These are phyloP conservation scores for Didymella pinodella DNA, from an alignment of 2,329 filamentous ascomycete species.

Conservation along the genomic window DNA sequence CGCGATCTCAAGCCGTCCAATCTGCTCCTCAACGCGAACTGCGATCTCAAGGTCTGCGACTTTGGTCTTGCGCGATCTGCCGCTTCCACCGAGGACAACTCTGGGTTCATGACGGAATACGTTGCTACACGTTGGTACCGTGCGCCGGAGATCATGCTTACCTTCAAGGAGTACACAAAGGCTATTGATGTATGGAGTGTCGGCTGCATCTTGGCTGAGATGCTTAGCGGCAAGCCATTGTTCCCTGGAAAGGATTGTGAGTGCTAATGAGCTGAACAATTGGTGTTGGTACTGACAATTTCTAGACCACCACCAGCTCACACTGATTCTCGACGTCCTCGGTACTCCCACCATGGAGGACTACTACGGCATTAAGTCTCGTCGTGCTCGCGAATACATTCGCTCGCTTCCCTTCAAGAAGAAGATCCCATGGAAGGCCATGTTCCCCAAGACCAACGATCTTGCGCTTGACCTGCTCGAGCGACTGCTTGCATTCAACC, in stretches of 20 bases:
- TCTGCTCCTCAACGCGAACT: conserved; percentile 95
- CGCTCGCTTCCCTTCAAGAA: conserved; percentile 98
- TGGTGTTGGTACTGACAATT: neutral
- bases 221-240: conserved; percentile 96
- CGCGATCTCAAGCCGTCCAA: conserved; percentile 98
- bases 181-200: conserved; percentile 99
- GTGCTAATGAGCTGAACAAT: conserved; percentile 42
- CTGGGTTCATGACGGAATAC: conserved; percentile 99
- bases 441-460: conserved; percentile 99
- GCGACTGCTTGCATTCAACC: conserved; percentile 96
- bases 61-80: conserved; percentile 96
- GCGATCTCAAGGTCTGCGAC: conserved; percentile 98
- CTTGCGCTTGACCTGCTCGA: conserved; percentile 91
- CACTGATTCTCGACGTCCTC: conserved; percentile 94
- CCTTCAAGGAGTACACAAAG: conserved; percentile 99
- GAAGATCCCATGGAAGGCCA: conserved; percentile 96
- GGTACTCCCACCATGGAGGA: conserved; percentile 99
- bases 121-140: conserved; percentile 99
- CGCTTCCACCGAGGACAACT: conserved; percentile 97
- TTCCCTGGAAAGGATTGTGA: conserved; percentile 98
- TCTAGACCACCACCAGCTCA: conserved; percentile 94
- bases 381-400: conserved; percentile 96
- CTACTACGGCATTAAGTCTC: conserved; percentile 99
- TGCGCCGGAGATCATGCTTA: conserved; percentile 99
- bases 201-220: conserved; percentile 96